These are phyloP conservation scores for Phialocephala sp. DNA, from an alignment of 2,329 filamentous ascomycete species.

Conservation along the genomic window DNA sequence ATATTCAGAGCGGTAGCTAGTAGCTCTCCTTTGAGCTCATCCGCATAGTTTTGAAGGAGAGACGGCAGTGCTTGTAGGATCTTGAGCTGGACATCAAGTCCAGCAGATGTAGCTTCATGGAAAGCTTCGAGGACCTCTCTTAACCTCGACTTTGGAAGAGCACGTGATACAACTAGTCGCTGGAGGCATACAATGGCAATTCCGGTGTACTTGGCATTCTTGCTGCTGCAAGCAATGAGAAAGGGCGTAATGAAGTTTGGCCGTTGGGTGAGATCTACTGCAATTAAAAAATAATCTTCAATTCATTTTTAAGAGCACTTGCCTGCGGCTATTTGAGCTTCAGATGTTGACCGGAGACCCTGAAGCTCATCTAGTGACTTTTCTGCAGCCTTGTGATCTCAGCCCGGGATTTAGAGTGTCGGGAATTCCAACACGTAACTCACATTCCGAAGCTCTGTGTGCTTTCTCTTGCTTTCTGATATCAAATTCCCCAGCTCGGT, in stretches of 20 bases:
- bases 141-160: conserved; percentile 78
- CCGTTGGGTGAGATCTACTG: conserved; percentile 78
- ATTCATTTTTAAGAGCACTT: conserved; percentile 21
- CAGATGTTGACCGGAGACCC: conserved; percentile 72
- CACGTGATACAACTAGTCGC: conserved; percentile 81
- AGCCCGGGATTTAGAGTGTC: conserved; percentile 26
- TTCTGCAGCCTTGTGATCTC: conserved; percentile 74
- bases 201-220: conserved; percentile 86
- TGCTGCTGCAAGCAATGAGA: conserved; percentile 87
- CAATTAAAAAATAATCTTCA: conserved; percentile 15
- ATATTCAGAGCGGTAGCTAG: conserved; percentile 85
- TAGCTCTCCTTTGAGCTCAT: conserved; percentile 79
- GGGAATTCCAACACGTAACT: conserved; percentile 37
- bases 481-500: conserved; percentile 89
- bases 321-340: conserved; percentile 57
- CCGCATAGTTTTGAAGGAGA: conserved; percentile 86
- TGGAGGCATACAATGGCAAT: conserved; percentile 91
- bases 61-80: conserved; percentile 91
- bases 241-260: conserved; percentile 91
- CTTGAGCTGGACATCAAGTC: conserved; percentile 91
- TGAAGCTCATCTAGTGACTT: conserved; percentile 92
- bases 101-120: conserved; percentile 80
- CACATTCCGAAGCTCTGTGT: conserved; percentile 86
- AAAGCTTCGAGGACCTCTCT: conserved; percentile 88
- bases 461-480: conserved; percentile 94